Base-by-base conservation (phyloP, 257 asterid genomes). In the Plectranthus barbatus region DNA sequence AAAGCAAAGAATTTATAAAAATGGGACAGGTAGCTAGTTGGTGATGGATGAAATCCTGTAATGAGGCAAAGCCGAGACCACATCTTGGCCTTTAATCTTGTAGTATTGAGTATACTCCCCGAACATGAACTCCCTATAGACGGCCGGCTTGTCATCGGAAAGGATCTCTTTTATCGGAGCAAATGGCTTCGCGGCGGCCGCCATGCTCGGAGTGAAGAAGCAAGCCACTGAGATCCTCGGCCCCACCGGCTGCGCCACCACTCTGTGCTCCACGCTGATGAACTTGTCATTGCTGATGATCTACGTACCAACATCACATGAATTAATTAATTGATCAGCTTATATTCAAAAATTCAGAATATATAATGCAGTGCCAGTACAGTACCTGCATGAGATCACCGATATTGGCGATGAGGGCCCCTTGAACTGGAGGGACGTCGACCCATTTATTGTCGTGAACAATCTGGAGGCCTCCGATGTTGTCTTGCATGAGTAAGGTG, bases 361-460 rank as follows among this genome's bases (percentile, higher is more conserved):
- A n/a, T n/a, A n/a, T n/a, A n/a, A n/a, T n/a, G n/a, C n/a, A n/a
- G n/a, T n/a, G n/a, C n/a, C n/a, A n/a, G n/a, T n/a, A n/a, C n/a
- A n/a, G n/a, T 33, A 57, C 76, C 78, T 74, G 83, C 77, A 74
- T 56, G 44, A 74, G 72, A 62, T 78, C 80, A 5, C 83, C 83
- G 0, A 78, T 29, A 26, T 78, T 74, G 49, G 68, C 77, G 0
- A 71, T 49, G 1, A 78, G 69, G 19, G 77, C 67, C 0, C 77
- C 83, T 15, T 24, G 70, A 1, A 49, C 40, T 0, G 77, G 77
- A 40, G 83, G 77, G 2, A 78, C 71, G 5, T 78, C 73, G 2
- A 67, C 62, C 83, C 83, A 78, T 1, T 70, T 73, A 6, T 48
- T 12, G 51, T 63, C 46, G 47, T 78, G 80, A 3, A 63, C 68